Evolutionary conservation across 1,139 yeast species (phyloP), one percentile per base, ranked within the genome.

Genomic region (Debaryomyces coudertii): DNA sequence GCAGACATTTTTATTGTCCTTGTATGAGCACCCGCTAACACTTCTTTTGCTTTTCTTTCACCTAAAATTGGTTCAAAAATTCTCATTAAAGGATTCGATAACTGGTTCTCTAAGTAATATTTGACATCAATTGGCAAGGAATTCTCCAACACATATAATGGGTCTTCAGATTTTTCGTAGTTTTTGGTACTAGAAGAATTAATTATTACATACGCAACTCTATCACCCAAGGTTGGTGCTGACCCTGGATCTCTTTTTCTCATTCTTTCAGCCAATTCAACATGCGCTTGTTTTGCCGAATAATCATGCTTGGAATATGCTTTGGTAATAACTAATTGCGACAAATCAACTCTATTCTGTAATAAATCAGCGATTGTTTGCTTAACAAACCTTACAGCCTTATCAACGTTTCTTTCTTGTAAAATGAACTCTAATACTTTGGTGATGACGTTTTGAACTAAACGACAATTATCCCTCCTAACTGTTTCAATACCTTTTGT

Each of bases 401-500:
- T 90, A 7, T 76, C 80, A n/a, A 92, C 96, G 63, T 95, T 87
- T 55, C 98, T 77, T 43, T 90, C 95, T 61, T 92, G 95, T 55
- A 95, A 71, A 49, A 95, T 90, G 54, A 81, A 80, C 53, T 89
- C 90, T 61, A 95, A 72, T 2, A 93, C 96, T 47, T 90, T 89
- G 23, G 96, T 95, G 65, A 95, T 89, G 24, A 95, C 98, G 58
- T 89, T 87, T 55, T 92, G 97, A 2, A 95, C 99, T 53, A 95
- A 73, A 40, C 96, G 80, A 66, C 99, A 95, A 57, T 95, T 95
- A 62, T 95, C 99, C 73, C 99, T 84, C 66, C 99, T 83, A 37
- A 95, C 99, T 0, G 99, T 93, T 60, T 95, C 99, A 53, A 95
- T 87, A 66, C 99, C 99, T 62, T 95, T 95, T 27, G 98, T 95